phyloP scores from a whole-genome alignment of 306 rosid species.

The Glycyrrhiza uralensis region DNA sequence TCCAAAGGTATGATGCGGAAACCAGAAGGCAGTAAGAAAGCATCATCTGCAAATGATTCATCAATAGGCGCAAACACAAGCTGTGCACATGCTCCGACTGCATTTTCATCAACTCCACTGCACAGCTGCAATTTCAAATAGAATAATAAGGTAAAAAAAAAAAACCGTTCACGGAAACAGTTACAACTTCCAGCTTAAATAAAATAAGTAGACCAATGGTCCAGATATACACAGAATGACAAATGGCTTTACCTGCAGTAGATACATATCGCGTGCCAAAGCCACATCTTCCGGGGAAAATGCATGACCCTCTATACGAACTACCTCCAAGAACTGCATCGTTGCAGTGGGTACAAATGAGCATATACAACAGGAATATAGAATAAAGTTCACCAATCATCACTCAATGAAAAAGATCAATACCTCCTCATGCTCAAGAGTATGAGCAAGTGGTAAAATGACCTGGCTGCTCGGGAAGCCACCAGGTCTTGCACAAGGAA shows the following conservation, averaged over 20 bases:
- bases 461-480: constrained; percentile 77
- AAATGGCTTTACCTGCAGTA: constrained; percentile 59
- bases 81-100: constrained; percentile 80
- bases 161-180: background rate
- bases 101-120: constrained; percentile 77
- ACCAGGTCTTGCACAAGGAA: constrained; percentile 74
- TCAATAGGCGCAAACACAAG: constrained; percentile 93
- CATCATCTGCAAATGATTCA: constrained; percentile 89
- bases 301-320: constrained; percentile 84
- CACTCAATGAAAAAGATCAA: background rate
- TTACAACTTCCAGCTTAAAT: background rate
- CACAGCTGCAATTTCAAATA: constrained; percentile 52
- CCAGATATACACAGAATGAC: background rate
- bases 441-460: constrained; percentile 54
- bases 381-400: background rate
- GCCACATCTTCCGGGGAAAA: constrained; percentile 74
- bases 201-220: background rate
- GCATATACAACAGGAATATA: background rate
- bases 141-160: background rate
- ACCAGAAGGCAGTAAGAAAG: constrained; percentile 75
- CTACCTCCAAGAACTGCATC: constrained; percentile 80
- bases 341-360: background rate
- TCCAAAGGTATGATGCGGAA: constrained; percentile 84
- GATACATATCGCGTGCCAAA: constrained; percentile 71
- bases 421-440: constrained; percentile 72